Base-by-base conservation (phyloP, 2,329 filamentous ascomycete genomes). In the Knoxdaviesia proteae region DNA sequence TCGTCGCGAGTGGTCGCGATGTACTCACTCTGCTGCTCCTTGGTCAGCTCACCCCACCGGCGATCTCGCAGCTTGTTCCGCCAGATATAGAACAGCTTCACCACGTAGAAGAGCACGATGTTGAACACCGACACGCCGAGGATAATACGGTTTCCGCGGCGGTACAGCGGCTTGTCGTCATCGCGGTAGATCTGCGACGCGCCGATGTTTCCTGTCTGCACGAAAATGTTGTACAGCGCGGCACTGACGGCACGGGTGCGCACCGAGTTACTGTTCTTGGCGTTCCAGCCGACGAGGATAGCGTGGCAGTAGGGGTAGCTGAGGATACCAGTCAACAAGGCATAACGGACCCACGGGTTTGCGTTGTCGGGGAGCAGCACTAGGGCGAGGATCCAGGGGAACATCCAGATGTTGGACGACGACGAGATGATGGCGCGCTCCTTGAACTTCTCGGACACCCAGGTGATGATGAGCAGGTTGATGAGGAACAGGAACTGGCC, bases 91-190 rank as follows among this genome's bases (percentile, higher is more conserved):
- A 64, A 69, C 0, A 44, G 51, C 54, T 68, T 69, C 41, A 62
- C 60, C 1, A 58, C 6, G 34, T 60, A 59, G 46, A 66, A 65
- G 32, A 66, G 47, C 1, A 61, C 48, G 39, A 72, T 61, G 43
- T 69, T 71, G 47, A 59, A 62, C 10, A 56, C 58, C 5, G 59
- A 57, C 36, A 72, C 62, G 0, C 54, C 65, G 7, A 73, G 54
- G 6, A 74, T 53, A 7, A 65, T 57, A 46, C 58, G 62, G 50
- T 71, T 71, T 0, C 68, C 68, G 0, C 61, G 57, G 5, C 58
- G 56, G 47, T 73, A 74, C 29, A 67, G 53, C 2, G 70, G 69
- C 49, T 62, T 59, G 49, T 74, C 70, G 37, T 70, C 67, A 11
- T 66, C 55, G 30, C 69, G 65, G 49, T 74, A 74, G 45, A 74